These are phyloP conservation scores for Tuber calosporum DNA, from an alignment of 495 filamentous ascomycete species.

Conservation along the genomic window DNA sequence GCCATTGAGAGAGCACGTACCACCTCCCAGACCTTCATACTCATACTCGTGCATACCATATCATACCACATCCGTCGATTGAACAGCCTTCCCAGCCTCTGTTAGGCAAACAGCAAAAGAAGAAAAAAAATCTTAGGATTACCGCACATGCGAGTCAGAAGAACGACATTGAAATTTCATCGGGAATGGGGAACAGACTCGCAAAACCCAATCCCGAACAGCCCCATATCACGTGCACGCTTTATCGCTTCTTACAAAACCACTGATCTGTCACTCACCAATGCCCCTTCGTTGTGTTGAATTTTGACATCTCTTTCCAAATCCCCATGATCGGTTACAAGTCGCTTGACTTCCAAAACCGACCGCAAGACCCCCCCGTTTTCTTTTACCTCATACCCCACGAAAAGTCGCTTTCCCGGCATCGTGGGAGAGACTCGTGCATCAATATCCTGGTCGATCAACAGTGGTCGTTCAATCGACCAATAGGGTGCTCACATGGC, in stretches of 20 bases:
- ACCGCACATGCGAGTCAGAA: background rate
- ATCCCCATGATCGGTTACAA: background rate
- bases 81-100: background rate
- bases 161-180: background rate
- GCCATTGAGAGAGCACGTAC: background rate
- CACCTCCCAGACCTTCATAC: background rate
- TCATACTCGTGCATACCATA: no score
- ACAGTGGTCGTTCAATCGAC: background rate
- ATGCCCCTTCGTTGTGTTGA: background rate
- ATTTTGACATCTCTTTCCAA: background rate
- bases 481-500: background rate
- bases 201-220: background rate
- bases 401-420: background rate
- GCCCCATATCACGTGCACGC: background rate
- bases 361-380: background rate
- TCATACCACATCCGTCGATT: background rate
- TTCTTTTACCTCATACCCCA: background rate
- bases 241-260: slow-evolving; percentile 2
- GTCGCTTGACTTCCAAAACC: background rate
- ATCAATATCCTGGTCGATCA: background rate
- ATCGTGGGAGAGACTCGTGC: background rate
- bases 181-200: background rate
- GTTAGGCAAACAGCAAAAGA: background rate
- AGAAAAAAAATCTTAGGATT: background rate
- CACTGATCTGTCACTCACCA: background rate